Evolutionary conservation across 2,329 filamentous ascomycete species (phyloP), one percentile per base, ranked within the genome.

Genomic region (Alternaria sp.): DNA sequence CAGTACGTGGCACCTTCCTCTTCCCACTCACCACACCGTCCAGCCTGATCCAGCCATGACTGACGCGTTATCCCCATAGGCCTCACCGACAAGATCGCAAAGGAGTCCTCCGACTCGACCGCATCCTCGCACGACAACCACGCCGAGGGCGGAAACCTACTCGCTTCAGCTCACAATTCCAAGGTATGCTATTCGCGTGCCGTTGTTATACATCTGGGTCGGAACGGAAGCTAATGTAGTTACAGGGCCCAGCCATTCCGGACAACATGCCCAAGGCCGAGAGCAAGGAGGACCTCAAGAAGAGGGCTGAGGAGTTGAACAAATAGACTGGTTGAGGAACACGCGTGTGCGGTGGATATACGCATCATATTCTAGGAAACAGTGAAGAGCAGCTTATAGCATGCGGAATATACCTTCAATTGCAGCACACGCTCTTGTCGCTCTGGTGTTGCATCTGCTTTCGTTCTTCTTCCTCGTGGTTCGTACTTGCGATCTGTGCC

Each of bases 241-340:
- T 44, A 51, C 53, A 81, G 80, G 83, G 83, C 17, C 82, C 82
- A 4, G 83, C 81, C 36, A 77, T 82, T n/a, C 75, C 80, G 9
- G 75, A 84, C 59, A 79, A 83, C 63, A 70, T 85, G 36, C 80
- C 79, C 21, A 73, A 83, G 73, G 77, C 81, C 6, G 82, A 77
- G 52, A 82, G 78, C 72, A 85, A 84, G 74, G 83, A 84, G 67
- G 83, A 83, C 69, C 73, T 84, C 45, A 83, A 81, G 81, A 83
- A 82, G 77, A 77, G 83, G 66, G 77, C 81, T n/a, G 82, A 82
- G 66, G 83, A 85, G 77, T 63, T 85, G 69, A 85, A 85, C 76
- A 83, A 84, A 71, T 81, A 82, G 21, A 40, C 9, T 40, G n/a
- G 4, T 10, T 1, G 9, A 40, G 32, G 32, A 40, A 17, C 8